Conservation (phyloP, 495 filamentous ascomycete genomes). For the Astrothelium macrocarpum region DNA sequence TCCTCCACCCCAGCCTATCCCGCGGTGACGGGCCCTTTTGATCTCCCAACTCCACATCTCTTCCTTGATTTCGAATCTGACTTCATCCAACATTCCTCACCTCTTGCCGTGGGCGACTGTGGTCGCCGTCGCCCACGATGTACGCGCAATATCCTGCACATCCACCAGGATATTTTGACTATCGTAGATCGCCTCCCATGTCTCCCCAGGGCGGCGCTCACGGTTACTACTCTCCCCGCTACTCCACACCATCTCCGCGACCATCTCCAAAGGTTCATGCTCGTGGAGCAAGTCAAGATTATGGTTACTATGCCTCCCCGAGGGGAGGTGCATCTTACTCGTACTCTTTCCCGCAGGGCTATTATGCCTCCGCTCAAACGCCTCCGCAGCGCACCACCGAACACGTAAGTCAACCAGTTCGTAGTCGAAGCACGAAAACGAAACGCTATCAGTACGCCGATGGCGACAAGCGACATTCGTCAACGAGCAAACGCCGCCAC, state of each 20-base stretch:
- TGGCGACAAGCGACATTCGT: conserved; percentile 23
- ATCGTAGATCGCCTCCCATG: conserved; percentile 29
- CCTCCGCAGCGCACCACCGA: conserved; percentile 32
- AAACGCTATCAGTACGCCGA: conserved; percentile 15
- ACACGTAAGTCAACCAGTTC: conserved; percentile 35
- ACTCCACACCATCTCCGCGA: conserved; percentile 25
- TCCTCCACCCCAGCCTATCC: conserved; percentile 1
- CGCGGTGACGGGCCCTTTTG: conserved; percentile 5
- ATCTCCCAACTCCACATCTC: neutral
- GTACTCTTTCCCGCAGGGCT: conserved; percentile 25
- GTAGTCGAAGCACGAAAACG: conserved; percentile 20
- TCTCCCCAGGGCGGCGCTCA: conserved; percentile 24
- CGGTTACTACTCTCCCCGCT: conserved; percentile 32
- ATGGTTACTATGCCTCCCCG: conserved; percentile 23
- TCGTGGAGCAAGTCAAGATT: conserved; percentile 29
- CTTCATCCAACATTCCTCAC: neutral
- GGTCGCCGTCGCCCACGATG: neutral
- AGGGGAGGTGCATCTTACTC: conserved; percentile 21
- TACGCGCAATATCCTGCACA: neutral
- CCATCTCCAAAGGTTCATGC: conserved; percentile 29
- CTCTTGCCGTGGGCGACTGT: neutral
- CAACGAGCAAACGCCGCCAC: conserved; percentile 25
- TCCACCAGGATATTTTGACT: conserved; percentile 12
- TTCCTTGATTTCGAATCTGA: neutral
- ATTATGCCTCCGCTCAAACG: conserved; percentile 25